Evolutionary conservation across 805 yeast species (phyloP), one percentile per base, ranked within the genome.

Genomic region (Clavispora fructus): DNA sequence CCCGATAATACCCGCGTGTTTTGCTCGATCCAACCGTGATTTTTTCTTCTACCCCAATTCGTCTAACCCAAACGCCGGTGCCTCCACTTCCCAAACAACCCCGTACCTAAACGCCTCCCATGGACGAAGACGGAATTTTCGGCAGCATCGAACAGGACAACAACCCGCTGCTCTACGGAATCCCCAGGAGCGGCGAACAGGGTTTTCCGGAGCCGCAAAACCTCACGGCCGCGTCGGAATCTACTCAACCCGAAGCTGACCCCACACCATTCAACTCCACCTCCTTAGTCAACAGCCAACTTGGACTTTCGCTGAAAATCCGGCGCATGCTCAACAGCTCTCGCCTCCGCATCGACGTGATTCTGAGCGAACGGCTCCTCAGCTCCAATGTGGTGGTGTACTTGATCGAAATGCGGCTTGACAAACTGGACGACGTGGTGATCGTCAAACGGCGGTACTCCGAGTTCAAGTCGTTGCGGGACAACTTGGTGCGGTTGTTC

Each of bases 91-190:
- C 12, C 17, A 31, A 4, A 31, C 13, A 7, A 33, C 37, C 25
- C 37, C 37, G 37, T 16, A 9, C 25, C 12, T 33, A 16, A 33
- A 39, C 41, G 14, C 17, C 40, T 26, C 25, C 23, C 10, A 53
- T 53, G 55, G 50, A 47, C 35, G 58, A 52, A 40, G 32, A 53
- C 29, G 57, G 53, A 39, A 32, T 56, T 29, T 67, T 68, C 45
- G 69, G 62, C 39, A 75, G 69, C 48, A 69, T 70, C 41, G 76
- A 71, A 49, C 74, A 69, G 52, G 76, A 71, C 48, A 71, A 71
- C 55, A 71, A 71, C 47, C 76, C 76, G 12, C 70, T 73, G 35
- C 63, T 69, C 47, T 71, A 68, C 49, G 63, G 63, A 49, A 63
- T 57, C 26, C 59, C 68, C 12, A 59, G 63, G 3, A 35, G 61